These are phyloP conservation scores for Rhypophila decipiens DNA, from an alignment of 495 filamentous ascomycete species.

Conservation along the genomic window DNA sequence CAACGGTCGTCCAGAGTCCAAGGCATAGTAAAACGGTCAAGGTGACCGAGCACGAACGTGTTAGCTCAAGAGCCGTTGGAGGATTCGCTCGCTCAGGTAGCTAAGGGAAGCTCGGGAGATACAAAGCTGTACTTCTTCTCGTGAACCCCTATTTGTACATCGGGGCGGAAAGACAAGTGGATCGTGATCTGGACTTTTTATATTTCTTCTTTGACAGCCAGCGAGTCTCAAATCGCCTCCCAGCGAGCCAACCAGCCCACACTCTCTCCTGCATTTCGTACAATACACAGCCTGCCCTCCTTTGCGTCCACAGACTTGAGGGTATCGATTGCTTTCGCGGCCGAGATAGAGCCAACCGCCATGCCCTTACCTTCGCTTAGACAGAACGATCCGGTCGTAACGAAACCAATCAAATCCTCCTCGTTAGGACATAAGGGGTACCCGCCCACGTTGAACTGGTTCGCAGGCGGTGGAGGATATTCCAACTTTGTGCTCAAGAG, in stretches of 20 bases:
- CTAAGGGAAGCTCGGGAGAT: no score
- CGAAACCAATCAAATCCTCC: slow-evolving; percentile 81
- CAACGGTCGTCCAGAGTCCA: no score
- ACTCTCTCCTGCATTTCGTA: slow-evolving; percentile 69
- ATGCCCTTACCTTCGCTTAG: slow-evolving; percentile 69
- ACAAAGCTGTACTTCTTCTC: no score
- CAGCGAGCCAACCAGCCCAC: slow-evolving; percentile 75
- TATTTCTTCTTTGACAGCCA: not conserved
- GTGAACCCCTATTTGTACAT: no score
- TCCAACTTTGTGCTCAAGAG: slow-evolving; percentile 33
- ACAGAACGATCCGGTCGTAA: slow-evolving; percentile 81
- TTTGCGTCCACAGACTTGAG: slow-evolving; percentile 11
- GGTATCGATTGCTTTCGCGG: slow-evolving; percentile 47
- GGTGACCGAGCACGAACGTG: no score
- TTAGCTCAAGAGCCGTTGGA: no score
- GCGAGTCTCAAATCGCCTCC: slow-evolving; percentile 53
- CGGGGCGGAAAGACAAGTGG: not conserved
- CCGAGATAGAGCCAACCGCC: slow-evolving; percentile 65
- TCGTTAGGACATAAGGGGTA: slow-evolving; percentile 65
- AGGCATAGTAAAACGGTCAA: no score
- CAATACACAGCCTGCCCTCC: slow-evolving; percentile 59
- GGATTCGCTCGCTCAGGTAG: no score
- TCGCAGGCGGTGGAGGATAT: slow-evolving; percentile 14
- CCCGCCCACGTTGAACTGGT: slow-evolving; percentile 33
- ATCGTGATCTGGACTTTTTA: not conserved